Base-by-base conservation (phyloP, 179 eudicot genomes). In the Silene vulgaris region DNA sequence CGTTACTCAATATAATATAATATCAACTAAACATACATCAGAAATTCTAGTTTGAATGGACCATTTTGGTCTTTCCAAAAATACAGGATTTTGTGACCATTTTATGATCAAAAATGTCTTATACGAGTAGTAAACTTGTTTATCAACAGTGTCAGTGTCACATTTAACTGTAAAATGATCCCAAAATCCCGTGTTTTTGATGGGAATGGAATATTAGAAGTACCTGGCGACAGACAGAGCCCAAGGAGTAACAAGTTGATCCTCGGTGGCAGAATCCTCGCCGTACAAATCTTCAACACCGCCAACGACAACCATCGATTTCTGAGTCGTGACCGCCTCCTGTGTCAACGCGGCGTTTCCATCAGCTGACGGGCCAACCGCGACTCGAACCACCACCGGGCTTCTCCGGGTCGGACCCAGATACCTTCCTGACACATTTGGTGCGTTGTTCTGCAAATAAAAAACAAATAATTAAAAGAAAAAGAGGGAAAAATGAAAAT, bases 191-290 rank as follows among this genome's bases (percentile, higher is more conserved):
- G 2, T 29, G 2, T 29, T 29, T 29, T 29, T 2, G 32, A 29
- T 29, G 32, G 32, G 32, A 29, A 29, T 19, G 59, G 28, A 13
- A 19, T 28, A 62, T 21, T 32, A 23, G 32, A 19, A 71, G 23
- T 45, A 88, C 92, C 92, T 88, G 66, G 92, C 92, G 29, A 89
- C 90, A 16, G 92, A 87, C 63, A 83, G 69, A 62, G 92, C 75
- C 92, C 90, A 89, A 30, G 92, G 92, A 6, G 92, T 89, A 69
- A 89, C 84, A 30, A 81, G 78, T 74, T 89, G 89, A 19, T 87
- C 92, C 80, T 89, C 89, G n/a, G 90, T 87, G 74, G 88, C 92
- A 60, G 79, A 62, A 89, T 89, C 90, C 79, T 89, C 90, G 13
- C 87, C 90, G 79, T 87, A 85, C 75, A 85, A 87, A 40, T 89